A percentile compares a stretch with the other conserved stretches of the same genome.
Evolutionary conservation across 164 flowering plant genomes (phyloP).

Genomic region (Saururus chinensis): DNA sequence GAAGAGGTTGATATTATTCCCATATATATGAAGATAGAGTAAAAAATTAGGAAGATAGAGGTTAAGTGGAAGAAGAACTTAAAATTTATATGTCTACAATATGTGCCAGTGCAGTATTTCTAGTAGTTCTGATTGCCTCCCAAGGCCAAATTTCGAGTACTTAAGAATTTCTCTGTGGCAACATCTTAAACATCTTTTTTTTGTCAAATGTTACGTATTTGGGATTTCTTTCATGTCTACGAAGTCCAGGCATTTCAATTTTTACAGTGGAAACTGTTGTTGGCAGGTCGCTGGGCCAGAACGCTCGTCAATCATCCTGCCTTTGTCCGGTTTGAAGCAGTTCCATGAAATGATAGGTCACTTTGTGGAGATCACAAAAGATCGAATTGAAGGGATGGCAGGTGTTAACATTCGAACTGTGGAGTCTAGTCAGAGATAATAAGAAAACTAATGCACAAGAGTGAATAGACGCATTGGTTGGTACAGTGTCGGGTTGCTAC

Average conservation of each 20-base stretch:
- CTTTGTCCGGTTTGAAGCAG: conserved; percentile 82
- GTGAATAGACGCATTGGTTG: too few species aligned
- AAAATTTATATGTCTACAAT: too few species aligned
- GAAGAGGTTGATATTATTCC: too few species aligned
- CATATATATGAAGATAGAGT: too few species aligned
- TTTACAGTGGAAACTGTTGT: neutral
- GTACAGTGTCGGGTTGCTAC: too few species aligned
- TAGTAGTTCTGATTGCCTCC: too few species aligned
- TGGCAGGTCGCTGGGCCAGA: conserved; percentile 91
- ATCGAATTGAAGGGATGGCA: conserved; percentile 73
- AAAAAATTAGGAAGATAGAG: too few species aligned
- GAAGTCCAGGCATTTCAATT: neutral
- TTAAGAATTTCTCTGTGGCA: too few species aligned
- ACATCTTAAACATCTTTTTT: neutral
- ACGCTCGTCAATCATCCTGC: conserved; percentile 91
- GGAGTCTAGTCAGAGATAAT: conserved; percentile 79
- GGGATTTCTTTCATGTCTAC: neutral
- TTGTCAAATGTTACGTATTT: neutral
- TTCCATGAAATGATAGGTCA: conserved; percentile 89
- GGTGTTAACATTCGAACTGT: conserved; percentile 78
- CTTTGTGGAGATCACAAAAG: conserved; percentile 88
- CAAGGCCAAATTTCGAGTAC: too few species aligned
- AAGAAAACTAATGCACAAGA: neutral
- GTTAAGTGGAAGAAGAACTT: too few species aligned
- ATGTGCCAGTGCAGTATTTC: too few species aligned